Percentiles rank a stretch among this genome's conserved stretches.
Evolutionary conservation across 176 grass and related monocot species (phyloP).

Genomic region (Paspalum notatum): DNA sequence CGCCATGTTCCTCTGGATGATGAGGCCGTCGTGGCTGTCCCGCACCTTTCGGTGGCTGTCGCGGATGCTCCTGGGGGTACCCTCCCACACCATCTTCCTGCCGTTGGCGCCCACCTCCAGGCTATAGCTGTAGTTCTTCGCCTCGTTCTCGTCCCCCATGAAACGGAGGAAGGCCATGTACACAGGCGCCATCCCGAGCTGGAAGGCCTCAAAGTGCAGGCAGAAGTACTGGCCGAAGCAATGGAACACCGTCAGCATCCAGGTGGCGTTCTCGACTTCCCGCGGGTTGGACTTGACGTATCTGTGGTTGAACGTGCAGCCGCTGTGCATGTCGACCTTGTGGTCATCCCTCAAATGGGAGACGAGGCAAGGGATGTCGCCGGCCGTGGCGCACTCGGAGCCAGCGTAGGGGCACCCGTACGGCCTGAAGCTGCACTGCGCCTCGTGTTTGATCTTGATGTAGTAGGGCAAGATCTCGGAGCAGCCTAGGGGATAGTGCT

Average conservation of each 20-base stretch:
- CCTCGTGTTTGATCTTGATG: constrained; percentile 90
- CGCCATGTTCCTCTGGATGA: constrained; percentile 94
- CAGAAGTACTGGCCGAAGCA: constrained; percentile 95
- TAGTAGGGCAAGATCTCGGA: constrained; percentile 85
- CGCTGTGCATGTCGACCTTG: constrained; percentile 87
- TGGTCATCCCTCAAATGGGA: constrained; percentile 84
- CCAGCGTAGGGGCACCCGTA: constrained; percentile 88
- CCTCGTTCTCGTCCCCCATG: constrained; percentile 92
- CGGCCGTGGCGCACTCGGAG: constrained; percentile 66
- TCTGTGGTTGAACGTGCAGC: constrained; percentile 96
- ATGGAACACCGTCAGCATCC: constrained; percentile 94
- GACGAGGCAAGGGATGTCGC: constrained; percentile 81
- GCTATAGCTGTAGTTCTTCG: constrained; percentile 83
- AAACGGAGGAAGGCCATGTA: constrained; percentile 93
- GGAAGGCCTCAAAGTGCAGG: constrained; percentile 90
- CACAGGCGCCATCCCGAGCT: constrained; percentile 86
- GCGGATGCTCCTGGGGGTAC: constrained; percentile 74
- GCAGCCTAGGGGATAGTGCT: constrained; percentile 76
- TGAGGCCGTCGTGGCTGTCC: constrained; percentile 83
- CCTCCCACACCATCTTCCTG: constrained; percentile 91
- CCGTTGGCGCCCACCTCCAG: constrained; percentile 75
- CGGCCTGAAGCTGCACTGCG: constrained; percentile 69
- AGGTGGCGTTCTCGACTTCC: constrained; percentile 88
- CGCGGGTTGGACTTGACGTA: constrained; percentile 81
- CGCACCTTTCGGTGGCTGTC: constrained; percentile 84